A percentile compares a stretch with the other conserved stretches of the same genome.
Evolutionary conservation across 1,284 basidiomycete genomes (phyloP).

Genomic region (Marasmius fiardii): DNA sequence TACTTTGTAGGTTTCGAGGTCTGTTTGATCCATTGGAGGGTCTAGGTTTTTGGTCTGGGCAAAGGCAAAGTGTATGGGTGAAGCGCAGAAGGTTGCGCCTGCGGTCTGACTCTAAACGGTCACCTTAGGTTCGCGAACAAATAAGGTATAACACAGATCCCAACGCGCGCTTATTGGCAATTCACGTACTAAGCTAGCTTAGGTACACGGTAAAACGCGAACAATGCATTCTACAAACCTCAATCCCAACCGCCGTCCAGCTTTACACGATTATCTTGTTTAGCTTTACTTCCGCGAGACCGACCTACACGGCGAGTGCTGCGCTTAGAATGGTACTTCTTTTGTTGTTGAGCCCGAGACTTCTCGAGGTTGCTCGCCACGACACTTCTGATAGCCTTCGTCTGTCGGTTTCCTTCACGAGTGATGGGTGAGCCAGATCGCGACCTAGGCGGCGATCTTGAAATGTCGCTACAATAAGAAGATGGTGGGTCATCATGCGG

Average conservation of each 20-base stretch:
- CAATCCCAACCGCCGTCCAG: slow-evolving; percentile 68
- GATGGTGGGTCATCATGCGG: slow-evolving; percentile 1
- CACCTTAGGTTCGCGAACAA: neutral
- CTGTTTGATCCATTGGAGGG: slow-evolving; percentile 64
- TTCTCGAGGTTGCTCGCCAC: slow-evolving; percentile 66
- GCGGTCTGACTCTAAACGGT: no score
- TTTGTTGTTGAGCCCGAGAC: slow-evolving; percentile 58
- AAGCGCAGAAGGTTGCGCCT: no score
- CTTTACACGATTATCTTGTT: slow-evolving; percentile 68
- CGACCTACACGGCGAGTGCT: slow-evolving; percentile 64
- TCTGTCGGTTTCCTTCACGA: slow-evolving; percentile 23
- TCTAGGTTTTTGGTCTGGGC: no score
- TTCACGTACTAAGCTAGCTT: no score
- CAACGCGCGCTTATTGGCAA: no score
- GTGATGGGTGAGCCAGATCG: slow-evolving; percentile 36
- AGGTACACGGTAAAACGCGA: no score
- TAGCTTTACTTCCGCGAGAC: slow-evolving; percentile 81
- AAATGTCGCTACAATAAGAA: slow-evolving; percentile 22
- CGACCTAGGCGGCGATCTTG: slow-evolving; percentile 46
- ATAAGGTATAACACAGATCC: neutral
- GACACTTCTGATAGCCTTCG: slow-evolving; percentile 45
- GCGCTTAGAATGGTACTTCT: slow-evolving; percentile 74
- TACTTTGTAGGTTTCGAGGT: slow-evolving; percentile 86
- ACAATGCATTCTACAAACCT: slow-evolving; percentile 8
- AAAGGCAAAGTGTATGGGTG: no score